Evolutionary conservation across 2,329 filamentous ascomycete species (phyloP), one percentile per base, ranked within the genome.

Genomic region (Talaromyces piceae): DNA sequence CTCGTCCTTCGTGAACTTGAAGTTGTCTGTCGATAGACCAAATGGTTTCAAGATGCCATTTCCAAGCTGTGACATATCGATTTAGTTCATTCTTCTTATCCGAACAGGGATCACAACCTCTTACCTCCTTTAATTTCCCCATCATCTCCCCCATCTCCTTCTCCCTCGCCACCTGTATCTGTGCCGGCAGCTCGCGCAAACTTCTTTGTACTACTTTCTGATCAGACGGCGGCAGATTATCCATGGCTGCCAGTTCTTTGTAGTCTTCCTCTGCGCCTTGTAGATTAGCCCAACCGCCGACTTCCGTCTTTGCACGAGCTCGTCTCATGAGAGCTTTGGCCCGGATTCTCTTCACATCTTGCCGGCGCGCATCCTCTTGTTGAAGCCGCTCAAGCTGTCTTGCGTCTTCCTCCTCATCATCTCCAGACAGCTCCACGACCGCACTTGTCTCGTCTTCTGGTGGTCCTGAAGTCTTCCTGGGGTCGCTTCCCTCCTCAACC

Each of bases 101-200:
- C 39, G 58, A 25, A 37, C 5, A 1, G 16, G 12, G 1, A 25
- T 46, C 25, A 4, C 16, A 7, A 16, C 11, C 4, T 75, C 79
- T 72, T 58, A 83, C 81, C 59, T 86, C 83, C 66, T 95, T 96
- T 61, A 98, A 71, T 73, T 97, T 96, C 16, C 86, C 88, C 90
- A 95, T 95, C 90, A 97, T 96, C 72, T 98, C 91, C 2, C 80
- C 84, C 80, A 93, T 88, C 70, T 98, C 93, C 59, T 79, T 80
- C 63, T 95, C 86, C 70, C 90, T 88, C 1, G 91, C 90, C 16
- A 79, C 80, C 57, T 91, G 87, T 46, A 89, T 79, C 55, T 78
- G 77, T 1, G 78, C 73, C 1, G 88, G 88, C 33, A 97, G 70
- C 20, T 75, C 72, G 12, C 75, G 69, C 53, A 94, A 73, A 59